Conservation (phyloP, 768 basidiomycete genomes). For the Erythrobasidium yunnanense region DNA sequence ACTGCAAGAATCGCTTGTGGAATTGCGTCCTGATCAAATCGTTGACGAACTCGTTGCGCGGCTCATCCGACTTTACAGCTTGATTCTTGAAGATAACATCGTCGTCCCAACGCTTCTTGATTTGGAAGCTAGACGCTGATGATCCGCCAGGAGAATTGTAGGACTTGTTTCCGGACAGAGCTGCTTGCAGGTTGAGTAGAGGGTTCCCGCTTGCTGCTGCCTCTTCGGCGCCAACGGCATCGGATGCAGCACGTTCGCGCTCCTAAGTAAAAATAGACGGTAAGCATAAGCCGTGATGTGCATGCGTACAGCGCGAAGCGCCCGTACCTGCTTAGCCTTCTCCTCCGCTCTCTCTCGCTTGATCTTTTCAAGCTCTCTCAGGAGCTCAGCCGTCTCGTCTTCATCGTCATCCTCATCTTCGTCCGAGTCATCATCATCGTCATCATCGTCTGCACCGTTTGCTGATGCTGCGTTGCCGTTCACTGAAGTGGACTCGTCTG, state of each 20-base stretch:
- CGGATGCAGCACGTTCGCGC: constrained; percentile 57
- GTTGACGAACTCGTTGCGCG: constrained; percentile 77
- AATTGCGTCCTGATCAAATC: constrained; percentile 88
- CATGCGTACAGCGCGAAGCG: constrained; percentile 1
- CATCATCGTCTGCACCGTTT: constrained; percentile 44
- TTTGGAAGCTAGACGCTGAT: constrained; percentile 27
- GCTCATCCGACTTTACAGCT: constrained; percentile 58
- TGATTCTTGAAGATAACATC: constrained; percentile 99
- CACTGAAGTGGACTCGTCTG: constrained; percentile 48
- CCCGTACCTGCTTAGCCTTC: constrained; percentile 54
- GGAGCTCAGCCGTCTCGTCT: constrained; percentile 60
- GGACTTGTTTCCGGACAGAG: constrained; percentile 60
- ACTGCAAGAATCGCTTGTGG: constrained; percentile 82
- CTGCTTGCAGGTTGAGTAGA: constrained; percentile 77
- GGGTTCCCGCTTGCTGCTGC: constrained; percentile 74
- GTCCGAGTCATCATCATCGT: constrained; percentile 13
- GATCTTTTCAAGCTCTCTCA: constrained; percentile 96
- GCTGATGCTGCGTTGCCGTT: constrained; percentile 45
- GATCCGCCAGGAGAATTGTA: constrained; percentile 52
- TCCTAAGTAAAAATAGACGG: constrained; percentile 46
- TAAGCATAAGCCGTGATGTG: background rate
- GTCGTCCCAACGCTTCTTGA: constrained; percentile 42
- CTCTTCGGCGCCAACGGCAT: constrained; percentile 52
- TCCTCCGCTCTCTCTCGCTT: constrained; percentile 92
- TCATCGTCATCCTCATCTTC: constrained; percentile 27